Evolutionary conservation across 176 grass and related monocot genomes (phyloP).

Genomic region (Metroxylon sagu): DNA sequence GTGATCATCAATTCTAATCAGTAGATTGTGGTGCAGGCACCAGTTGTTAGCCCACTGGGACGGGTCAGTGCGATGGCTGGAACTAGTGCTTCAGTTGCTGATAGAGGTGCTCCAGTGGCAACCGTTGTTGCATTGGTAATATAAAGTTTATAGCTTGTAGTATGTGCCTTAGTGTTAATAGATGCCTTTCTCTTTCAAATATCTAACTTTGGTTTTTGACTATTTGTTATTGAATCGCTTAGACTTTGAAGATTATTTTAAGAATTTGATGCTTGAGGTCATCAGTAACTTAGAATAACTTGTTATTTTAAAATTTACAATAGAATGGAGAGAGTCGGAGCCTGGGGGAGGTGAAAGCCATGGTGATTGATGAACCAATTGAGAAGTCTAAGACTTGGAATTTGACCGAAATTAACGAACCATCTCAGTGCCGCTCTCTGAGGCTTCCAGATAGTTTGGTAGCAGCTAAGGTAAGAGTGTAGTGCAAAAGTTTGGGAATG

Average conservation of each 20-base stretch:
- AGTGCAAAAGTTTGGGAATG: too few relatives aligned
- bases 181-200: too few relatives aligned
- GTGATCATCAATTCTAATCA: neutral
- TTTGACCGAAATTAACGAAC: neutral
- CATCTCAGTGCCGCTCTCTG: neutral
- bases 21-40: neutral
- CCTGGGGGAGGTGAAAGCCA: neutral
- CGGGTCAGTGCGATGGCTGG: neutral
- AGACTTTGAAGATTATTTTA: too few relatives aligned
- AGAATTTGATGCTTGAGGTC: too few relatives aligned
- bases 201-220: too few relatives aligned
- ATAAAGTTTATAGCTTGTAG: too few relatives aligned
- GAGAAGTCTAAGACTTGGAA: slow-evolving; percentile 7
- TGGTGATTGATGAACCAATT: neutral
- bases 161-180: too few relatives aligned
- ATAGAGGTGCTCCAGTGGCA: too few relatives aligned
- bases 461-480: neutral
- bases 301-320: neutral
- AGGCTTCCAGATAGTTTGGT: neutral
- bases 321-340: neutral
- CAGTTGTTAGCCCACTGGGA: neutral
- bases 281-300: too few relatives aligned
- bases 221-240: too few relatives aligned
- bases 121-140: too few relatives aligned
- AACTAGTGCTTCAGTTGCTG: neutral